A percentile compares a stretch with the other conserved stretches of the same genome.
phyloP scores from a whole-genome alignment of 2,329 filamentous ascomycete genomes.

The Xylaria sp. region DNA sequence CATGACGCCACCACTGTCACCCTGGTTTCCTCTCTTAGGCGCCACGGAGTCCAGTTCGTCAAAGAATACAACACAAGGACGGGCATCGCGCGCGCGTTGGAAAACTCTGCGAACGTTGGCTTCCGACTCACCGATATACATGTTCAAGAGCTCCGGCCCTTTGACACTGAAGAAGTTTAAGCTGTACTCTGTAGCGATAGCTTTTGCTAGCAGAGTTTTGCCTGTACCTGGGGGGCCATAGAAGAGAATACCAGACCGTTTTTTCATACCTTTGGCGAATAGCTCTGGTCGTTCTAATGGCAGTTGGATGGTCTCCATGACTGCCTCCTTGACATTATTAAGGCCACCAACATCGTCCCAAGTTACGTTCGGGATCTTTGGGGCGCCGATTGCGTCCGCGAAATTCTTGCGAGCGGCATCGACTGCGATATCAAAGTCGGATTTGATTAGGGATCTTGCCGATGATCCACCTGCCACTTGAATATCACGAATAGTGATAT shows the following conservation, averaged over 20 bases:
- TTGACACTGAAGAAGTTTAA: slow-evolving; percentile 96
- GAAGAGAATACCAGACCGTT: slow-evolving; percentile 91
- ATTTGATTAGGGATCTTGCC: slow-evolving; percentile 79
- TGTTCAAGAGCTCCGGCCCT: slow-evolving; percentile 89
- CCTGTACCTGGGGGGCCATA: slow-evolving; percentile 92
- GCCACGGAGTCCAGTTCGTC: slow-evolving; percentile 94
- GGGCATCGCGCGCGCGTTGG: slow-evolving; percentile 83
- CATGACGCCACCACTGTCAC: slow-evolving; percentile 97
- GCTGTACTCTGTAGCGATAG: slow-evolving; percentile 92
- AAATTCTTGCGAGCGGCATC: slow-evolving; percentile 98
- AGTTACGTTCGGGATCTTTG: slow-evolving; percentile 95
- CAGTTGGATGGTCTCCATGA: slow-evolving; percentile 95
- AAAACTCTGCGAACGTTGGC: slow-evolving; percentile 91
- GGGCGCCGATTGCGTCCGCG: slow-evolving; percentile 94
- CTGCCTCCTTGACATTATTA: slow-evolving; percentile 94
- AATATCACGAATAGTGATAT: slow-evolving; percentile 80
- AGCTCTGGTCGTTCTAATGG: slow-evolving; percentile 91
- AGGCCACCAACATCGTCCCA: slow-evolving; percentile 97
- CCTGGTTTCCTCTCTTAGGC: slow-evolving; percentile 95
- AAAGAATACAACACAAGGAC: slow-evolving; percentile 92
- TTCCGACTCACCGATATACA: slow-evolving; percentile 96
- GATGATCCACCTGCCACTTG: slow-evolving; percentile 85
- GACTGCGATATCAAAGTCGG: slow-evolving; percentile 91
- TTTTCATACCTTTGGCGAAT: slow-evolving; percentile 98
- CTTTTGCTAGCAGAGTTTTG: slow-evolving; percentile 92